phyloP scores from a whole-genome alignment of 495 filamentous ascomycete species.

The Aspergillus hancockii region DNA sequence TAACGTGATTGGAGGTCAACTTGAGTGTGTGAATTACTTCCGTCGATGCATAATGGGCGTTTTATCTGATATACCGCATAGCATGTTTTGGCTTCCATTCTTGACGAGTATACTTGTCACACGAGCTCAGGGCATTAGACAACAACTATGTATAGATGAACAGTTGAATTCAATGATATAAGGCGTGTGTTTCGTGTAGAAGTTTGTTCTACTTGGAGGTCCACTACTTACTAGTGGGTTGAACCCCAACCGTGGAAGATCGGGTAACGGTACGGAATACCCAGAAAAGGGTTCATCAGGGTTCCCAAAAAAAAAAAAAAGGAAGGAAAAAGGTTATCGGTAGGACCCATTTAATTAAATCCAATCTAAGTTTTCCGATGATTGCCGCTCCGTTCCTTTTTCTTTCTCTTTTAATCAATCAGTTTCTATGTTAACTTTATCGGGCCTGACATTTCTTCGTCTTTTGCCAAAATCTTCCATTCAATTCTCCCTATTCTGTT shows the following conservation, averaged over 20 bases:
- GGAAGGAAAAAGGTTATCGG: neutral
- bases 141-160: neutral
- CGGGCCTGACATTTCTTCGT: neutral
- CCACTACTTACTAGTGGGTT: neutral
- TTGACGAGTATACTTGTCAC: neutral
- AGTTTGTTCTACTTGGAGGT: neutral
- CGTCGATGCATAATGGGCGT: neutral
- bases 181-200: neutral
- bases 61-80: neutral
- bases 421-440: neutral
- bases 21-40: neutral
- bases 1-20: neutral
- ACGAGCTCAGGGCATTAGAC: neutral
- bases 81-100: neutral
- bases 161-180: neutral
- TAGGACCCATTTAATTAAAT: neutral
- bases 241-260: neutral
- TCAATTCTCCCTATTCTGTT: neutral
- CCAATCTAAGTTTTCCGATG: slow-evolving; percentile 6
- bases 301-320: too few relatives aligned
- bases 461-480: neutral
- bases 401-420: neutral
- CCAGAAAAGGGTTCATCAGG: too few relatives aligned
- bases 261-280: neutral
- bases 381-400: slow-evolving; percentile 3